Conservation (phyloP, 805 yeast genomes). For the Ogataea nitratoaversa region DNA sequence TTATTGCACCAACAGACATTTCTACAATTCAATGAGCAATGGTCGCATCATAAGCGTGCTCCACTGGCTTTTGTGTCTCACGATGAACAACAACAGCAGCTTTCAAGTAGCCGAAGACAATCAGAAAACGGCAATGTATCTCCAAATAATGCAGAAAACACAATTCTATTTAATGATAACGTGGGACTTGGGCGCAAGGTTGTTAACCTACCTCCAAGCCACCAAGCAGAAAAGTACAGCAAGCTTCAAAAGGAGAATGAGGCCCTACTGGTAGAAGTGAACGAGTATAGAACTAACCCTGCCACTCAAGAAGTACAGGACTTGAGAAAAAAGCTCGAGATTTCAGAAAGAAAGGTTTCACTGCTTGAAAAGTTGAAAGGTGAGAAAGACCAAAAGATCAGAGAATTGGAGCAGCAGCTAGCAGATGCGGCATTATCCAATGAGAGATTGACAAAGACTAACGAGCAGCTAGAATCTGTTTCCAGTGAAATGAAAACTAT, state of each 20-base stretch:
- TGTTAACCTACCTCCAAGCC: conserved; percentile 27
- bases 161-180: conserved; percentile 18
- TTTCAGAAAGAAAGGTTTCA: conserved; percentile 13
- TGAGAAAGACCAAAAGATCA: conserved; percentile 14
- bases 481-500: conserved; percentile 31
- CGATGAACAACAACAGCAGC: neutral
- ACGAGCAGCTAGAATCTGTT: conserved; percentile 10
- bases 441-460: conserved; percentile 7
- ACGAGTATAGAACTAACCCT: conserved; percentile 11
- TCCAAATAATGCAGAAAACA: conserved; percentile 7
- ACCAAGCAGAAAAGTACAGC: conserved; percentile 21
- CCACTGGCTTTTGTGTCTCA: neutral
- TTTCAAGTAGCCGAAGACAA: conserved; percentile 5
- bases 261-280: conserved; percentile 12
- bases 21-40: conserved; percentile 42
- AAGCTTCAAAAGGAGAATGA: conserved; percentile 23
- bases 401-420: conserved; percentile 9
- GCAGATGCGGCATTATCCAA: conserved; percentile 6
- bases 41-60: conserved; percentile 23
- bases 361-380: conserved; percentile 10
- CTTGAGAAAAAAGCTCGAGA: conserved; percentile 14
- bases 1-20: conserved; percentile 71
- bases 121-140: conserved; percentile 7
- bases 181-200: conserved; percentile 20
- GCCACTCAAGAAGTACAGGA: conserved; percentile 11